phyloP scores from a whole-genome alignment of 2,329 filamentous ascomycete species.

The Botrytis pseudocinerea region DNA sequence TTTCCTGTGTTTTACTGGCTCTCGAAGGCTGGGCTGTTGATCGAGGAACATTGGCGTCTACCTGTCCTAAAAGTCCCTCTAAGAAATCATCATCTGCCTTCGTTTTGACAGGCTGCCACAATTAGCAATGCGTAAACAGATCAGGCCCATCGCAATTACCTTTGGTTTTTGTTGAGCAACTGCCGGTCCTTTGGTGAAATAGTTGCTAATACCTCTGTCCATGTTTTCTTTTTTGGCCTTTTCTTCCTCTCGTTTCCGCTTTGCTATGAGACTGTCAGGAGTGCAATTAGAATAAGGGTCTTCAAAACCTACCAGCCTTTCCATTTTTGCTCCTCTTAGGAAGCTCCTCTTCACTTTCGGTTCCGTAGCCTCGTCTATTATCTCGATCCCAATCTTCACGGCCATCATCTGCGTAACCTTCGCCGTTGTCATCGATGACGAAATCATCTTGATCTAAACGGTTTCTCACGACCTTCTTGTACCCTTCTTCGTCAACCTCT shows the following conservation, averaged over 20 bases:
- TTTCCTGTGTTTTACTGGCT: slow-evolving; percentile 70
- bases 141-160: slow-evolving; percentile 48
- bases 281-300: not conserved
- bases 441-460: slow-evolving; percentile 95
- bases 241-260: slow-evolving; percentile 85
- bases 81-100: slow-evolving; percentile 90
- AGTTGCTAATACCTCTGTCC: slow-evolving; percentile 90
- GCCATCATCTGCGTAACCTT: slow-evolving; percentile 94
- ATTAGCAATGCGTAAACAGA: slow-evolving; percentile 33
- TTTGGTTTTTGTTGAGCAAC: slow-evolving; percentile 75
- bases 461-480: slow-evolving; percentile 91
- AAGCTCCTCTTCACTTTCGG: slow-evolving; percentile 72
- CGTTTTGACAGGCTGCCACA: slow-evolving; percentile 66
- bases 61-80: slow-evolving; percentile 78
- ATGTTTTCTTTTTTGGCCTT: slow-evolving; percentile 82
- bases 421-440: slow-evolving; percentile 96
- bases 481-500: slow-evolving; percentile 93
- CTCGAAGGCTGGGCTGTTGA: slow-evolving; percentile 62
- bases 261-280: slow-evolving; percentile 54
- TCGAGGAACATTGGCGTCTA: slow-evolving; percentile 73
- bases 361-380: slow-evolving; percentile 60
- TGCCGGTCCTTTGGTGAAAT: slow-evolving; percentile 77
- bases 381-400: slow-evolving; percentile 80
- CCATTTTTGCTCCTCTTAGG: slow-evolving; percentile 52
- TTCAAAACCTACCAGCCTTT: slow-evolving; percentile 41